phyloP scores from a whole-genome alignment of 306 rosid species.

The Cajanus cajan region DNA sequence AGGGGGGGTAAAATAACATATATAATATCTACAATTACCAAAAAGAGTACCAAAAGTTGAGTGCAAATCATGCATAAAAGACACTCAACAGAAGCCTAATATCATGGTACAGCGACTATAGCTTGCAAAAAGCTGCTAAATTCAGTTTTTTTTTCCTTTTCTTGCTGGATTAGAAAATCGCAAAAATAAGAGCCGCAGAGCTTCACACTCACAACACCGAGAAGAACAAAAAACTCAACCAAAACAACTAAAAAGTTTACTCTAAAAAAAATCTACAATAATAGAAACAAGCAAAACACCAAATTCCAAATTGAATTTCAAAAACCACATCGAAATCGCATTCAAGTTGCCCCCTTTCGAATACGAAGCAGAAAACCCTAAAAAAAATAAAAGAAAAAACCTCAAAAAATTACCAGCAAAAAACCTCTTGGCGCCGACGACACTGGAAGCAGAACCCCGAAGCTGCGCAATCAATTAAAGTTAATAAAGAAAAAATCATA shows the following conservation, averaged over 20 bases:
- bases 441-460: conserved; percentile 16
- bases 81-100: too few species aligned
- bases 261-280: background rate
- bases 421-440: background rate
- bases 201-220: background rate
- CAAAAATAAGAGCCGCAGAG: background rate
- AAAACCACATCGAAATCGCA: background rate
- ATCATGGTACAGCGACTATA: too few species aligned
- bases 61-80: too few species aligned
- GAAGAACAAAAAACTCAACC: background rate
- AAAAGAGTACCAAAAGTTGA: too few species aligned
- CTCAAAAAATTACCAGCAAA: conserved; percentile 12
- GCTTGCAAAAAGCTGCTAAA: too few species aligned
- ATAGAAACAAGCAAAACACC: background rate
- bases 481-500: background rate
- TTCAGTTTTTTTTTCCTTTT: too few species aligned
- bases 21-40: too few species aligned
- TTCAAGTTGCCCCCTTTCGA: conserved; percentile 16
- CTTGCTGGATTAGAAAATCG: too few species aligned
- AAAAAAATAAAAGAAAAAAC: too few species aligned
- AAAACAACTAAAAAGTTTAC: background rate
- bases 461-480: conserved; percentile 22
- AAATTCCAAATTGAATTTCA: background rate
- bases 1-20: too few species aligned
- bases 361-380: conserved; percentile 45